Evolutionary conservation across 192 early-diverging fungal species (phyloP).

Genomic region (Umbelopsis sp.): DNA sequence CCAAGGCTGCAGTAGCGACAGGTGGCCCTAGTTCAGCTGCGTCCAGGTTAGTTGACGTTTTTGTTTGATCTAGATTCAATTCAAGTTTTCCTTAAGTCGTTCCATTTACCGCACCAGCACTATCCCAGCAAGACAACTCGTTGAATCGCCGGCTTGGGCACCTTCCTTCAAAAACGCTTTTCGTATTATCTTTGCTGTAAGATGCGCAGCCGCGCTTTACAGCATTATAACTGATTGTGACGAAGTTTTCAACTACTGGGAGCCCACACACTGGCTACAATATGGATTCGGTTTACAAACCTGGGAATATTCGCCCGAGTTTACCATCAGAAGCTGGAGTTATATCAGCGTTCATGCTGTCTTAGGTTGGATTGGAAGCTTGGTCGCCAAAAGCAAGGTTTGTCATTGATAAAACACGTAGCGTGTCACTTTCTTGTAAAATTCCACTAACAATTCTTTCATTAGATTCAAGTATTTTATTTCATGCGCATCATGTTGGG

Average conservation of each 20-base stretch:
- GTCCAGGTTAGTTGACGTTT: not conserved
- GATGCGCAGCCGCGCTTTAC: slow-evolving; percentile 58
- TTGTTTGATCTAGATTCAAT: not conserved
- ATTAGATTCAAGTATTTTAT: slow-evolving; percentile 76
- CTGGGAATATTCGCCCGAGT: slow-evolving; percentile 96
- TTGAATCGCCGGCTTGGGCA: slow-evolving; percentile 30
- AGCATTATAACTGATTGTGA: slow-evolving; percentile 79
- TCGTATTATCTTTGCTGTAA: slow-evolving; percentile 52
- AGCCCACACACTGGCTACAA: slow-evolving; percentile 87
- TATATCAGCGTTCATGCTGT: slow-evolving; percentile 69
- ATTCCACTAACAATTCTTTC: not conserved
- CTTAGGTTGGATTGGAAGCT: slow-evolving; percentile 46
- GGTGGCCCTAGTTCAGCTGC: not conserved
- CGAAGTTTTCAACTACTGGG: slow-evolving; percentile 96
- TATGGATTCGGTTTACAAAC: slow-evolving; percentile 89
- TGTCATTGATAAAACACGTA: not conserved
- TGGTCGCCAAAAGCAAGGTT: slow-evolving; percentile 50
- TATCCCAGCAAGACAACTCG: slow-evolving; percentile 6
- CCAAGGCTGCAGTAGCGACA: slow-evolving; percentile 1
- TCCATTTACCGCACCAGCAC: not conserved
- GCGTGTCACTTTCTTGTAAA: not conserved
- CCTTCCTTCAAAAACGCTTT: slow-evolving; percentile 45
- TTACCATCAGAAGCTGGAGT: slow-evolving; percentile 85
- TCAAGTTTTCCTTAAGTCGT: not conserved
- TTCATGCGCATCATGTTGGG: slow-evolving; percentile 63